These are phyloP conservation scores for Tetrastigma voinierianum DNA, from an alignment of 164 flowering plant genomes.

Conservation along the genomic window DNA sequence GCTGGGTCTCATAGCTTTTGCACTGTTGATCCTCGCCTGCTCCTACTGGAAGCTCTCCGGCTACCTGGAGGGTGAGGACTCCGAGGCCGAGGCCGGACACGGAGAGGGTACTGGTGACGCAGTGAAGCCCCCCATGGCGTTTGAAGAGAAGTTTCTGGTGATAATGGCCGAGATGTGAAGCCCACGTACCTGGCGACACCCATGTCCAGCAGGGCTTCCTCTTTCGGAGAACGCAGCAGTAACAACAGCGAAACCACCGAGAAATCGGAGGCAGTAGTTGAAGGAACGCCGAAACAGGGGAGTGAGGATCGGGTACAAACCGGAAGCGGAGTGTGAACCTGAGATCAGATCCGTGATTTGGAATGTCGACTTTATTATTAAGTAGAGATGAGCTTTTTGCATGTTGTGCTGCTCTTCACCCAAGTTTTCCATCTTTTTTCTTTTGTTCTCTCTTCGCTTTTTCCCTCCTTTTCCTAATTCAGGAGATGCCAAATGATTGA, in stretches of 20 bases:
- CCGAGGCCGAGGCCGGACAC: conserved; percentile 42
- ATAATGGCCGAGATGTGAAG: conserved; percentile 68
- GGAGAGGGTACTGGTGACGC: conserved; percentile 25
- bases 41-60: conserved; percentile 85
- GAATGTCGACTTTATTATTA: too few relatives aligned
- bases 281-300: conserved; percentile 8
- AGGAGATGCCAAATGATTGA: conserved; percentile 30
- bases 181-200: conserved; percentile 75
- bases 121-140: conserved; percentile 23
- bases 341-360: conserved; percentile 18
- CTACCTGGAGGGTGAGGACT: conserved; percentile 31
- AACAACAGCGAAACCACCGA: conserved; percentile 11
- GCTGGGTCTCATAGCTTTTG: conserved; percentile 85
- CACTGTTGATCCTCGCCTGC: conserved; percentile 75
- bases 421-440: neutral
- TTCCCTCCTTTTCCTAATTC: conserved; percentile 1
- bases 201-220: conserved; percentile 38
- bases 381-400: neutral
- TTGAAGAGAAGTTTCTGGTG: conserved; percentile 62
- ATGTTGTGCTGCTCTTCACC: neutral
- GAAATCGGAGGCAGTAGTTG: conserved; percentile 18
- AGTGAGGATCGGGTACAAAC: conserved; percentile 8
- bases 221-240: conserved; percentile 30
- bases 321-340: neutral
- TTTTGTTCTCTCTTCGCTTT: too few relatives aligned